Base-by-base conservation (phyloP, 306 rosid genomes). In the Vachellia collinsii region DNA sequence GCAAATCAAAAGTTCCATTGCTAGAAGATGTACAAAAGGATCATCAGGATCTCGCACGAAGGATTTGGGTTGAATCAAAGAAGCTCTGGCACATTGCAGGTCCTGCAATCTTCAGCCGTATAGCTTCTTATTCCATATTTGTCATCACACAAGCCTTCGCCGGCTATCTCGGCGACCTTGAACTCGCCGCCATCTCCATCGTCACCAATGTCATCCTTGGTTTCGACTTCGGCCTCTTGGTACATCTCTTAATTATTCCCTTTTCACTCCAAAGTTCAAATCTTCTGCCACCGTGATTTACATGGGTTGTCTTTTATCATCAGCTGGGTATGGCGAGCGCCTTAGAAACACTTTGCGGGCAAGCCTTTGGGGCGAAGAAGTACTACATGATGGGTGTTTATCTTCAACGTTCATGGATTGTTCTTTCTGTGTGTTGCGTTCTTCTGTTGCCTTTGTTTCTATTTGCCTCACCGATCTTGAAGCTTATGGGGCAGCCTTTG, bases 251-350 rank as follows among this genome's bases (percentile, higher is more conserved):
- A n/a, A 58, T 3, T 4, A 29, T 29, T 29, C 19, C 16, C 5
- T 29, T 61, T 12, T 61, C 67, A 61, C 67, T 25, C 29, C n/a
- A 25, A 62, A 62, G 9, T 62, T 25, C 68, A 13, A 29, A 62
- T 29, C 19, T 62, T 62, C 25, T 4, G 11, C 2, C 7, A 12
- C 14, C 11, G 36, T n/a, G n/a, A n/a, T n/a, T n/a, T n/a, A n/a
- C n/a, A n/a, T n/a, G n/a, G n/a, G n/a, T n/a, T n/a, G n/a, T n/a
- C n/a, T n/a, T n/a, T 29, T 67, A 14, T 38, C 6, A 76, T 20
- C 68, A 94, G 97, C 47, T 92, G 71, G 97, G 98, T 8, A 94
- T 94, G 98, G 94, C 97, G 9, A 92, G 97, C 36, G 97, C 97
- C 0, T 79, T 94, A 8, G 94, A 94, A 78, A 94, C 97, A 0